Evolutionary conservation across 2,329 filamentous ascomycete species (phyloP).

Genomic region (Aspergillus fijiensis): DNA sequence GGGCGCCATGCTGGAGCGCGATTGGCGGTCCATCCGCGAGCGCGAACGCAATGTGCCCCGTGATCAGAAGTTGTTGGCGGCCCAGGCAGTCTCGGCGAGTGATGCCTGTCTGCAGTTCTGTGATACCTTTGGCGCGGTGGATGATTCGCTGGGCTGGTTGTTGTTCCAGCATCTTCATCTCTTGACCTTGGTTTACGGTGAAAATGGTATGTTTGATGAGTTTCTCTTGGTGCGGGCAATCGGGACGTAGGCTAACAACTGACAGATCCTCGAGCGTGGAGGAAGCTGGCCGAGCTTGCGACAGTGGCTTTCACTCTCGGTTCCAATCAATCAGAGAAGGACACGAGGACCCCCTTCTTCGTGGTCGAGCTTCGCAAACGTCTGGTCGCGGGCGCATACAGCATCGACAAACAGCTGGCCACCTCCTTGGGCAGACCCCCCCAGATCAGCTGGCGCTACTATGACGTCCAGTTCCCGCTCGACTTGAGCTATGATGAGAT

Average conservation of each 20-base stretch:
- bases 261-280: constrained; percentile 46
- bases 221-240: not conserved
- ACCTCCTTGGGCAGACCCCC: constrained; percentile 5
- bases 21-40: constrained; percentile 5
- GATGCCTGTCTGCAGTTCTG: constrained; percentile 32
- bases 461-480: constrained; percentile 6
- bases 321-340: constrained; percentile 38
- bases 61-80: constrained; percentile 13
- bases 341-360: constrained; percentile 15
- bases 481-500: constrained; percentile 7
- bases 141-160: constrained; percentile 31
- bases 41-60: constrained; percentile 8
- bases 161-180: constrained; percentile 24
- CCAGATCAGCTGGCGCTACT: constrained; percentile 9
- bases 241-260: not conserved
- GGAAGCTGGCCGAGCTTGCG: constrained; percentile 46
- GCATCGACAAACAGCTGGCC: constrained; percentile 8
- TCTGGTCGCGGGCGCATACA: constrained; percentile 5
- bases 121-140: constrained; percentile 22
- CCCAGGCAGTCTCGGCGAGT: constrained; percentile 22
- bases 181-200: constrained; percentile 25
- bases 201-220: constrained; percentile 15
- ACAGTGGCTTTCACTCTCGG: constrained; percentile 47
- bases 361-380: constrained; percentile 5
- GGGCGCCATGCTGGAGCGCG: constrained; percentile 13